These are phyloP conservation scores for Penicillium coffeae DNA, from an alignment of 495 filamentous ascomycete species.

Conservation along the genomic window DNA sequence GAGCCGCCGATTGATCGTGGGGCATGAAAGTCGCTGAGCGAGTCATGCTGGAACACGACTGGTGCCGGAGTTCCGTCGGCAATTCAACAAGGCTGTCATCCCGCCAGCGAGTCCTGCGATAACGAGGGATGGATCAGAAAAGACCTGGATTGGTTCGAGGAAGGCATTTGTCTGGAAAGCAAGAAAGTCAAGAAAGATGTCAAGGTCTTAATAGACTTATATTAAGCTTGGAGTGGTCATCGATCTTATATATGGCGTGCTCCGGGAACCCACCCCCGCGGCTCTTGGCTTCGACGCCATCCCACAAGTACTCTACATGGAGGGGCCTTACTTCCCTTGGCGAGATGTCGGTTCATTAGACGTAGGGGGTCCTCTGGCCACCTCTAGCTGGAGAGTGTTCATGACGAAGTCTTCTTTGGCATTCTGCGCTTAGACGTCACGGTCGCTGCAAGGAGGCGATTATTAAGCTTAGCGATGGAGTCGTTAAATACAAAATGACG, in stretches of 20 bases:
- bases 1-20: neutral
- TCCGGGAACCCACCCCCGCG: neutral
- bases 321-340: too few relatives aligned
- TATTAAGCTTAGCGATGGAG: conserved; percentile 15
- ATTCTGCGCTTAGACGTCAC: neutral
- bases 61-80: neutral
- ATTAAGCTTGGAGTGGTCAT: neutral
- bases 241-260: neutral
- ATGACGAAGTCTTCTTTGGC: too few relatives aligned
- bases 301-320: too few relatives aligned
- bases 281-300: neutral
- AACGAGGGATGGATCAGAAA: neutral
- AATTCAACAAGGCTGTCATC: neutral
- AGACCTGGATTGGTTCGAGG: neutral
- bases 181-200: neutral
- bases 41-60: neutral
- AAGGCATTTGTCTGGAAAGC: neutral
- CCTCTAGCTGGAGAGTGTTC: too few relatives aligned
- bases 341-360: too few relatives aligned
- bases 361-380: too few relatives aligned
- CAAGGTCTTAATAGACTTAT: neutral
- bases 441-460: conserved; percentile 19
- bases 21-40: neutral
- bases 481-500: conserved; percentile 15
- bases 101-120: neutral